phyloP scores from a whole-genome alignment of 176 grass and related monocot species.

The Thalia dealbata region DNA sequence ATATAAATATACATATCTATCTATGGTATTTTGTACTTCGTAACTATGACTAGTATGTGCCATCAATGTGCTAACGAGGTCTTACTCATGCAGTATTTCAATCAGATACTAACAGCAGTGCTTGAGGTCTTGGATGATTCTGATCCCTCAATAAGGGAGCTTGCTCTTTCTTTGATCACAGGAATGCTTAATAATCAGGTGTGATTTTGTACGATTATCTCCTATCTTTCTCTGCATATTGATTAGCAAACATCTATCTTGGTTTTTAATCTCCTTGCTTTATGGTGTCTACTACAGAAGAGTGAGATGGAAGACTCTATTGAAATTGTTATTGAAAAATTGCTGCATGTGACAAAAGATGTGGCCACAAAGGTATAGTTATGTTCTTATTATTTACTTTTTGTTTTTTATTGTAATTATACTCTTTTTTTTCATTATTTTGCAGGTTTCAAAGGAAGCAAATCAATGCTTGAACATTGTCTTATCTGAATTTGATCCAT shows the following conservation, averaged over 20 bases:
- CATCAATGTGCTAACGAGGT: conserved; percentile 23
- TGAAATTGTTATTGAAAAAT: conserved; percentile 96
- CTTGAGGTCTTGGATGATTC: conserved; percentile 82
- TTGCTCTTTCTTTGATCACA: conserved; percentile 63
- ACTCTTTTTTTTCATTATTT: conserved; percentile 9
- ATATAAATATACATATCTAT: no score
- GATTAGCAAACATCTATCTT: not conserved
- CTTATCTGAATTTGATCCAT: conserved; percentile 71
- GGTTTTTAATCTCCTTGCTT: not conserved
- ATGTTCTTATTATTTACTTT: conserved; percentile 16
- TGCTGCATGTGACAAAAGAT: conserved; percentile 86
- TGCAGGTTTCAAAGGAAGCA: conserved; percentile 90
- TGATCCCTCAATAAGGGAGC: conserved; percentile 66
- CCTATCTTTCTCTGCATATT: not conserved
- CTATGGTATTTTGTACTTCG: not conserved
- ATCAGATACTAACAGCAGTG: conserved; percentile 93
- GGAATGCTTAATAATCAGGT: conserved; percentile 99
- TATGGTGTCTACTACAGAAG: conserved; percentile 40
- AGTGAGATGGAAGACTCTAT: conserved; percentile 77
- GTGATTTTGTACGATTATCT: not conserved
- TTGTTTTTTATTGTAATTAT: not conserved
- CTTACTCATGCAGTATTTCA: conserved; percentile 74
- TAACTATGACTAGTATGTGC: not conserved
- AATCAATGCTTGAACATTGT: conserved; percentile 69
- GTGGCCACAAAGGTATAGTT: conserved; percentile 49